Percentiles rank a stretch among this genome's conserved stretches.
phyloP scores from a whole-genome alignment of 2,329 filamentous ascomycete genomes.

The Seiridium cupressi region DNA sequence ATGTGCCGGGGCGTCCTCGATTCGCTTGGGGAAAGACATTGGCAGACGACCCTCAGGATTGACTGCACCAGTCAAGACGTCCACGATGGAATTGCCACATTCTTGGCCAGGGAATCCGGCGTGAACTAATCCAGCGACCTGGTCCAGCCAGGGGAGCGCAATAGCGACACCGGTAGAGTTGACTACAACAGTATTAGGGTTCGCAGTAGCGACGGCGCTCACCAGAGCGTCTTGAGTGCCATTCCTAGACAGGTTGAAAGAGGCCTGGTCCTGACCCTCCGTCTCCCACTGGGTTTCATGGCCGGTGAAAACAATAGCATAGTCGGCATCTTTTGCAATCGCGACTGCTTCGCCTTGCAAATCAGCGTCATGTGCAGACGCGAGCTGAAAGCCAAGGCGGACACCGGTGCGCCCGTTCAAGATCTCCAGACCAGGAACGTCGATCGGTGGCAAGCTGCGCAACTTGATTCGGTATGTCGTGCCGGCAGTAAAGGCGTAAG shows the following conservation, averaged over 20 bases:
- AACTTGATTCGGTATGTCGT: conserved; percentile 29
- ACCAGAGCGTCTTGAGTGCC: conserved; percentile 62
- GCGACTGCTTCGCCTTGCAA: conserved; percentile 49
- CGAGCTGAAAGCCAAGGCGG: conserved; percentile 29
- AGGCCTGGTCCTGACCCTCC: conserved; percentile 69
- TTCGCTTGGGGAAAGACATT: conserved; percentile 57
- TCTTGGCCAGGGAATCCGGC: conserved; percentile 72
- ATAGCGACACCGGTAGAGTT: conserved; percentile 65
- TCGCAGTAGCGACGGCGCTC: conserved; percentile 51
- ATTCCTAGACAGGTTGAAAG: conserved; percentile 65
- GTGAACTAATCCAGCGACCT: conserved; percentile 60
- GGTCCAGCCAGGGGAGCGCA: conserved; percentile 54
- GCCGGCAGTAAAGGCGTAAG: conserved; percentile 24
- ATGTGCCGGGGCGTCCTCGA: conserved; percentile 64
- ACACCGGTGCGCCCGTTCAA: conserved; percentile 29
- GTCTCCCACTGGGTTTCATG: conserved; percentile 49
- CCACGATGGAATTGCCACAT: conserved; percentile 65
- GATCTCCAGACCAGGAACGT: conserved; percentile 23
- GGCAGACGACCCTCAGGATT: conserved; percentile 66
- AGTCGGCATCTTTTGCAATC: conserved; percentile 57
- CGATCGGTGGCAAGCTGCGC: conserved; percentile 25
- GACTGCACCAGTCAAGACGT: conserved; percentile 62
- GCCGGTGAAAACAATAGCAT: conserved; percentile 63
- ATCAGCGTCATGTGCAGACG: conserved; percentile 31
- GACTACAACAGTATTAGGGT: conserved; percentile 59